Evolutionary conservation across 768 basidiomycete genomes (phyloP).

Genomic region (Rhizopogon vinicolor): DNA sequence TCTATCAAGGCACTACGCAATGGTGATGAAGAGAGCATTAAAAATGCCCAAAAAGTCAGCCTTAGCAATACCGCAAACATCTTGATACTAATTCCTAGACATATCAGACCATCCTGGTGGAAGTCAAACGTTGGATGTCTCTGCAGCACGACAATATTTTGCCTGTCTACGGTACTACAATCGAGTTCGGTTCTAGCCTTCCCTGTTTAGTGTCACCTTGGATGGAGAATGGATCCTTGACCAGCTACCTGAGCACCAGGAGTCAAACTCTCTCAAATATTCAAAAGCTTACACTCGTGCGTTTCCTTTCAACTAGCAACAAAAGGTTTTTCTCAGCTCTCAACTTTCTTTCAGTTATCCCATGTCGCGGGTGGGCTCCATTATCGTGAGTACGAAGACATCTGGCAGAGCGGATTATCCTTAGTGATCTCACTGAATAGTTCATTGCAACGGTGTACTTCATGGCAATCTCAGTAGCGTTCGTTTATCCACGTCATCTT

Average conservation of each 20-base stretch:
- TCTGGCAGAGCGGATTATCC: neutral
- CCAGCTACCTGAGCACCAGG: slow-evolving; percentile 7
- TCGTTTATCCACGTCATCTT: neutral
- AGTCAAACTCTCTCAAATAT: slow-evolving; percentile 1
- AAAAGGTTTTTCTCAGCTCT: neutral
- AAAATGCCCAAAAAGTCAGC: neutral
- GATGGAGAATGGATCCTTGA: slow-evolving; percentile 13
- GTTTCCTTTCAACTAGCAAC: neutral
- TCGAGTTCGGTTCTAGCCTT: slow-evolving; percentile 18
- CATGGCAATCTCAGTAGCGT: slow-evolving; percentile 9
- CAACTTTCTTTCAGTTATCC: neutral
- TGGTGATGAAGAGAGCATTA: neutral
- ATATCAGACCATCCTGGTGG: neutral
- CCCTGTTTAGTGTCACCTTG: too few species aligned
- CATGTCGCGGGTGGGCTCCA: slow-evolving; percentile 2
- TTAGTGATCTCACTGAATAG: neutral
- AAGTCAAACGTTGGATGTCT: slow-evolving; percentile 16
- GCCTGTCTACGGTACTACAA: slow-evolving; percentile 13
- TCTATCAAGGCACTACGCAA: neutral
- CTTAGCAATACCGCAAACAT: neutral
- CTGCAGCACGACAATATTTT: slow-evolving; percentile 18
- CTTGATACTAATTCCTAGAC: neutral
- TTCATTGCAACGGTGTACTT: neutral
- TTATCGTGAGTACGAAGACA: neutral
- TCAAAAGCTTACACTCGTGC: slow-evolving; percentile 16